Percentiles rank a stretch among this genome's conserved stretches.
These are phyloP conservation scores for Rhizomucor pusillus DNA, from an alignment of 371 early-diverging fungal genomes.

Conservation along the genomic window DNA sequence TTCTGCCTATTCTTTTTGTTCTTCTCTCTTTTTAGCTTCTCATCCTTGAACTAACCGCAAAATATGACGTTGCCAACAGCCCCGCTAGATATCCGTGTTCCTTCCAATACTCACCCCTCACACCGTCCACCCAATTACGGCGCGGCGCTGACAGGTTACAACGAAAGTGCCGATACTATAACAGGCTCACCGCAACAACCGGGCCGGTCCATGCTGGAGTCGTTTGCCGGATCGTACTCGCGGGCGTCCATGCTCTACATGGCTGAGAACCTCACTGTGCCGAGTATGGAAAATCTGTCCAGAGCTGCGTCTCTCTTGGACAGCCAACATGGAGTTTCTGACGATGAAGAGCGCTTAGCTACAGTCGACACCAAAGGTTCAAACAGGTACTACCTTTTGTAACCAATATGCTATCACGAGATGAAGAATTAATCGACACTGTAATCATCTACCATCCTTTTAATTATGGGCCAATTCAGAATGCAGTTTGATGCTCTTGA, in stretches of 20 bases:
- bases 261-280: conserved; percentile 20
- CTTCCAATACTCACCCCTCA: conserved; percentile 33
- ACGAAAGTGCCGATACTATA: conserved; percentile 10
- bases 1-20: background rate
- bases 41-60: background rate
- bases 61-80: too few species aligned
- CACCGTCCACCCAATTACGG: conserved; percentile 22
- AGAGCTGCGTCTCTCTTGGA: too few species aligned
- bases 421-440: too few species aligned
- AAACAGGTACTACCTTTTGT: too few species aligned
- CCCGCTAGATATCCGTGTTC: conserved; percentile 16
- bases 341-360: conserved; percentile 4
- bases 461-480: too few species aligned
- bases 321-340: background rate
- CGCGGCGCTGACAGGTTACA: conserved; percentile 6
- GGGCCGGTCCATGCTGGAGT: conserved; percentile 5
- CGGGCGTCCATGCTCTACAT: conserved; percentile 19
- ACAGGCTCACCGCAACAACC: conserved; percentile 3
- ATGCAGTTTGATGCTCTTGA: conserved; percentile 1
- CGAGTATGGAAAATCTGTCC: conserved; percentile 1
- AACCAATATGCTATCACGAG: too few species aligned
- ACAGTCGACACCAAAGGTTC: background rate
- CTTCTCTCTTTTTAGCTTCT: background rate
- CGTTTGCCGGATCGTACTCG: conserved; percentile 22
- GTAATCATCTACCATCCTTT: conserved; percentile 6